Percentiles rank a stretch among this genome's conserved stretches.
These are phyloP conservation scores for Mycogone perniciosa DNA, from an alignment of 2,329 filamentous ascomycete species.

Conservation along the genomic window DNA sequence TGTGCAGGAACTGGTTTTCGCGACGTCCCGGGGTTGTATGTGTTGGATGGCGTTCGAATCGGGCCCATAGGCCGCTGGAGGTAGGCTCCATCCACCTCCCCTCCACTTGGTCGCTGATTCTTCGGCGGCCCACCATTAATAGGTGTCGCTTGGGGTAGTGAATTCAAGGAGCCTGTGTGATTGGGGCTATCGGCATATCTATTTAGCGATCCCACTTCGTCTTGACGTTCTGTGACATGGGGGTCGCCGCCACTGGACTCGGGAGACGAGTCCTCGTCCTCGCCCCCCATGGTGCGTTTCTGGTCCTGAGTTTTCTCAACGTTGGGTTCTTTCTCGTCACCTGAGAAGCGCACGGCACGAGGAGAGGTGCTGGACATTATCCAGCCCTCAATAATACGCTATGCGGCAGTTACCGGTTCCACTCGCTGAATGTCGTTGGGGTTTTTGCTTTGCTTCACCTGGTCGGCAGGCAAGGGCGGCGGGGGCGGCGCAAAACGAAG, in stretches of 20 bases:
- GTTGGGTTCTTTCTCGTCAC: slow-evolving; percentile 36
- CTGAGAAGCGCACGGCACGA: slow-evolving; percentile 51
- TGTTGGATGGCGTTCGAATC: slow-evolving; percentile 68
- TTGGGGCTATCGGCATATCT: slow-evolving; percentile 37
- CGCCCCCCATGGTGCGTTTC: slow-evolving; percentile 26
- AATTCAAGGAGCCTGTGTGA: slow-evolving; percentile 37
- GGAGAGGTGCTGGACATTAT: slow-evolving; percentile 44
- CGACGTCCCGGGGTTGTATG: slow-evolving; percentile 65
- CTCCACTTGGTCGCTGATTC: slow-evolving; percentile 31
- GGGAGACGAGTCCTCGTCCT: slow-evolving; percentile 23
- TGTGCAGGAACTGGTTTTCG: slow-evolving; percentile 38
- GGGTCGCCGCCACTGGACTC: slow-evolving; percentile 34
- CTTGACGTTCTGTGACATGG: slow-evolving; percentile 42
- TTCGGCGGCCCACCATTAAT: slow-evolving; percentile 35
- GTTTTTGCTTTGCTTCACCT: neutral
- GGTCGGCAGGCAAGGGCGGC: neutral
- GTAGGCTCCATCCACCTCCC: slow-evolving; percentile 26
- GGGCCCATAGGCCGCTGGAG: slow-evolving; percentile 63
- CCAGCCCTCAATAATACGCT: slow-evolving; percentile 7
- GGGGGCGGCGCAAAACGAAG: slow-evolving; percentile 3
- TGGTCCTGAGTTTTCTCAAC: slow-evolving; percentile 37
- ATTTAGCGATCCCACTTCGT: slow-evolving; percentile 40
- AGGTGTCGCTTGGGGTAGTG: slow-evolving; percentile 33
- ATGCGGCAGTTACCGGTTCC: neutral
- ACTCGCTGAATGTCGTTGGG: neutral